These are phyloP conservation scores for Testicularia cyperi DNA, from an alignment of 1,284 basidiomycete genomes.

Conservation along the genomic window DNA sequence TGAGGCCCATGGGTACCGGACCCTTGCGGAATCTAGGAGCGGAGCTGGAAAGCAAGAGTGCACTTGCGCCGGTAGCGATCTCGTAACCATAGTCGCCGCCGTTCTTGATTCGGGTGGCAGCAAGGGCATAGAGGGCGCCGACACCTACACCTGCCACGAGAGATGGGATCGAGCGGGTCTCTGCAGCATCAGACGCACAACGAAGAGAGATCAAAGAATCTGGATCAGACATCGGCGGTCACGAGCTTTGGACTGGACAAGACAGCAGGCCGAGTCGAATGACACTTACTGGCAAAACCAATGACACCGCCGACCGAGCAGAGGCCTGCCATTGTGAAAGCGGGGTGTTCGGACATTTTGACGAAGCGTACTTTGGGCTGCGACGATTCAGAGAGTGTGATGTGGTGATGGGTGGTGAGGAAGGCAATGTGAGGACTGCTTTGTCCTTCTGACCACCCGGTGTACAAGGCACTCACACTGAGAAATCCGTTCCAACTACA, in stretches of 20 bases:
- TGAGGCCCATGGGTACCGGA: slow-evolving; percentile 72
- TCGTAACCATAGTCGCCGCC: slow-evolving; percentile 72
- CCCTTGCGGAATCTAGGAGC: slow-evolving; percentile 74
- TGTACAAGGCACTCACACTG: too few relatives aligned
- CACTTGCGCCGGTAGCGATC: slow-evolving; percentile 70
- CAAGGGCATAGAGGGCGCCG: slow-evolving; percentile 65
- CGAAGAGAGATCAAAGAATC: neutral
- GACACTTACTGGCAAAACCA: slow-evolving; percentile 45
- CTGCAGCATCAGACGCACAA: neutral
- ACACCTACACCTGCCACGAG: slow-evolving; percentile 78
- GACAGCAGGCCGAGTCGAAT: neutral
- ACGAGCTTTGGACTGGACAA: neutral
- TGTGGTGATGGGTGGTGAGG: too few relatives aligned
- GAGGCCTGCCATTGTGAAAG: slow-evolving; percentile 74
- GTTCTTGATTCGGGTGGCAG: slow-evolving; percentile 67
- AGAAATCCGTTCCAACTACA: too few relatives aligned
- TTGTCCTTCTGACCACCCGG: too few relatives aligned
- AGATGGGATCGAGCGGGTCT: slow-evolving; percentile 65
- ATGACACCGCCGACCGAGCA: slow-evolving; percentile 73
- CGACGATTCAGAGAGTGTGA: too few relatives aligned
- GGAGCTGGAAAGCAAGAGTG: slow-evolving; percentile 75
- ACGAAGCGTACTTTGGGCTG: too few relatives aligned
- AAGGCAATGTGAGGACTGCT: too few relatives aligned
- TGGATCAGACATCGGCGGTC: neutral
- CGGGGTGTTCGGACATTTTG: slow-evolving; percentile 75